Percentiles rank a stretch among this genome's conserved stretches.
Evolutionary conservation across 352 stramenopile genomes (phyloP).

Genomic region (Pythium monospermum): DNA sequence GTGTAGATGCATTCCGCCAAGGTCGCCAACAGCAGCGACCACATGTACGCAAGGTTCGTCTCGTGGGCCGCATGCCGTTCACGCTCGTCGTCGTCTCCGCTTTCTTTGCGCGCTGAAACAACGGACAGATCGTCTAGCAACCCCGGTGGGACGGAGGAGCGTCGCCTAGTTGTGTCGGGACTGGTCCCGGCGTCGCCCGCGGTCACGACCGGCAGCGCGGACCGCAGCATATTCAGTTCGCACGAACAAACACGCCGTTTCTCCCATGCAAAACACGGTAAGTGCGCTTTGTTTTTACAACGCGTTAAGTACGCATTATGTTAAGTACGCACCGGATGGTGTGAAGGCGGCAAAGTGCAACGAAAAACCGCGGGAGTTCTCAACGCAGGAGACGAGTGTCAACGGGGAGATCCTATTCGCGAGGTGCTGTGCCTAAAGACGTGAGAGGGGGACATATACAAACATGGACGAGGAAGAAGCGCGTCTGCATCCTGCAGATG

Average conservation of each 20-base stretch:
- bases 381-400: too few relatives aligned
- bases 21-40: conserved; percentile 60
- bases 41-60: conserved; percentile 56
- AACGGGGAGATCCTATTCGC: too few relatives aligned
- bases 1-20: conserved; percentile 76
- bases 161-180: background rate
- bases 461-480: too few relatives aligned
- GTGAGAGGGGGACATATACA: too few relatives aligned
- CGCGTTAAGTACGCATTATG: conserved; percentile 2
- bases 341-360: conserved; percentile 3
- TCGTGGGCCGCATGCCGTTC: conserved; percentile 28
- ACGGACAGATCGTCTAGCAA: too few relatives aligned
- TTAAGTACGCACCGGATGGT: conserved; percentile 16
- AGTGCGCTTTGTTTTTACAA: too few relatives aligned
- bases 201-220: conserved; percentile 14
- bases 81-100: conserved; percentile 11
- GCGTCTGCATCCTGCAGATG: too few relatives aligned
- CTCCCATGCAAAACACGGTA: too few relatives aligned
- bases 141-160: too few relatives aligned
- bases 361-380: conserved; percentile 15
- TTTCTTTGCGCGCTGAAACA: background rate
- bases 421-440: too few relatives aligned
- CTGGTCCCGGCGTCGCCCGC: background rate
- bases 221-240: conserved; percentile 13
- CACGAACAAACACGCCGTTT: too few relatives aligned